These are phyloP conservation scores for Pilatotrama ljubarskyi DNA, from an alignment of 768 basidiomycete genomes.

Conservation along the genomic window DNA sequence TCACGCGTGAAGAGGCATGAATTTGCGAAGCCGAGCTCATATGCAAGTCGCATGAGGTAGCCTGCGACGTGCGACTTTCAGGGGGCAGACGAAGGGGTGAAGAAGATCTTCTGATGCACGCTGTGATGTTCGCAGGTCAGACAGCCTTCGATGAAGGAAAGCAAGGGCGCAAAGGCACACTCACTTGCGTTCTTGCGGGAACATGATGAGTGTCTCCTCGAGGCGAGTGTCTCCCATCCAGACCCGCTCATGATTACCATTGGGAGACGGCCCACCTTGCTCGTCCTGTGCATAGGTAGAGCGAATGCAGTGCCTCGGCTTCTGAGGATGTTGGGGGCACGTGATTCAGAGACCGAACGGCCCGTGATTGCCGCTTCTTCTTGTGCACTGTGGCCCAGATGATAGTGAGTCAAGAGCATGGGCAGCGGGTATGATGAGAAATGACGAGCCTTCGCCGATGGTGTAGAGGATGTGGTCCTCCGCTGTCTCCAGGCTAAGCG, in stretches of 20 bases:
- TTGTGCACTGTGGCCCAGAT: too few species aligned
- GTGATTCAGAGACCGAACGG: conserved; percentile 60
- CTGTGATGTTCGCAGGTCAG: conserved; percentile 36
- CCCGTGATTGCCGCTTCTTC: conserved; percentile 51
- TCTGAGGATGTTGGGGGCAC: conserved; percentile 76
- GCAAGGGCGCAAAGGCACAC: conserved; percentile 25
- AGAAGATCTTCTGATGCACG: conserved; percentile 79
- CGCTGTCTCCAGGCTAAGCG: conserved; percentile 54
- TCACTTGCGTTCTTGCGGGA: conserved; percentile 83
- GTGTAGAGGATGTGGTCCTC: conserved; percentile 64
- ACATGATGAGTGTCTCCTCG: conserved; percentile 75
- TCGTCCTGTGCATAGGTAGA: conserved; percentile 59
- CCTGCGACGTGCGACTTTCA: conserved; percentile 27
- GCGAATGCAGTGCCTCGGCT: conserved; percentile 64
- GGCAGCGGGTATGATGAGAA: neutral
- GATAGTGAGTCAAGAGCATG: neutral
- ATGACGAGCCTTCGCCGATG: conserved; percentile 66
- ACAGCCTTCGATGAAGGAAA: neutral
- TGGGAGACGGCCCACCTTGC: conserved; percentile 25
- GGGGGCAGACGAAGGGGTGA: neutral
- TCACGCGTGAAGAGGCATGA: conserved; percentile 67
- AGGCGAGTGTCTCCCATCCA: conserved; percentile 76
- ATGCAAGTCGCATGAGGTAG: conserved; percentile 65
- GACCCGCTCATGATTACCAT: conserved; percentile 45
- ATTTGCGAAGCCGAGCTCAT: conserved; percentile 79